phyloP scores from a whole-genome alignment of 192 early-diverging fungal genomes.

The Chytriomyces sp. region DNA sequence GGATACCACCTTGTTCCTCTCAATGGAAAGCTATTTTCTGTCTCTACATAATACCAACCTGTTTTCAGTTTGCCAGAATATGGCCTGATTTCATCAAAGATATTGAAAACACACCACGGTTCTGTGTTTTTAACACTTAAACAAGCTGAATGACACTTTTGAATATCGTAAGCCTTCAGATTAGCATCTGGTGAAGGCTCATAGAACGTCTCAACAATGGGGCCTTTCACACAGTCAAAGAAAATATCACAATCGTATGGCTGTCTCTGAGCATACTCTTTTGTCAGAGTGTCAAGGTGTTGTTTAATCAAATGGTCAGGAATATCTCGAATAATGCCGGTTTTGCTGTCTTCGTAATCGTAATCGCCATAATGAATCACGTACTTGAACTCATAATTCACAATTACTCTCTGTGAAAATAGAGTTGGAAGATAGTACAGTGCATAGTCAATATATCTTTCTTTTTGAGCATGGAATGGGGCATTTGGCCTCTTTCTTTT shows the following conservation, averaged over 20 bases:
- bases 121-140: no score
- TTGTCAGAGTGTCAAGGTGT: constrained; percentile 1
- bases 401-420: not conserved
- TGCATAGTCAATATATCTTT: not conserved
- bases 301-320: not conserved
- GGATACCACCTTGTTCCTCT: no score
- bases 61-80: no score
- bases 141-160: no score
- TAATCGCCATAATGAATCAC: not conserved
- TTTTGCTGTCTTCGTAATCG: not conserved
- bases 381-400: not conserved
- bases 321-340: constrained; percentile 2
- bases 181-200: not conserved
- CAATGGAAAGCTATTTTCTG: no score
- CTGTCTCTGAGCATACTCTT: not conserved
- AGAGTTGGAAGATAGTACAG: not conserved
- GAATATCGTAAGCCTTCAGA: not conserved
- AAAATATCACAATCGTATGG: constrained; percentile 7
- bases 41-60: no score
- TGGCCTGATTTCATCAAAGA: no score
- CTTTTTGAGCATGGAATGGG: not conserved
- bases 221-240: not conserved
- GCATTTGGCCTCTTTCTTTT: not conserved
- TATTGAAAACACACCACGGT: no score
- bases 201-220: not conserved